A percentile compares a stretch with the other conserved stretches of the same genome.
phyloP scores from a whole-genome alignment of 305 asterid species.

The Fraxinus angustifolia region DNA sequence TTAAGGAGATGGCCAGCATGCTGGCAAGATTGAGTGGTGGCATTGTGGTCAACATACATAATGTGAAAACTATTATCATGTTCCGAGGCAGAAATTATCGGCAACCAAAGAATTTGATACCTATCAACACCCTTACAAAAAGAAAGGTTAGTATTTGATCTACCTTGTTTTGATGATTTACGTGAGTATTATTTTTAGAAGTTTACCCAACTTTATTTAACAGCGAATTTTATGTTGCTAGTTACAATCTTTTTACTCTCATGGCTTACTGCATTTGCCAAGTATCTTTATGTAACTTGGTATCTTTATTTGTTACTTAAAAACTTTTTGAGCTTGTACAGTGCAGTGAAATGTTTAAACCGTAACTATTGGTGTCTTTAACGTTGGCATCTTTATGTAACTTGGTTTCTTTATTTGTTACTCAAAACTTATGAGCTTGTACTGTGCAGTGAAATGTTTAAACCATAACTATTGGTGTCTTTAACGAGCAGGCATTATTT shows the following conservation, averaged over 20 bases:
- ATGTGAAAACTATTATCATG: slow-evolving; percentile 83
- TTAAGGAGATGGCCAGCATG: slow-evolving; percentile 90
- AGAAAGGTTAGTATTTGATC: slow-evolving; percentile 56
- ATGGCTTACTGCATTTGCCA: neutral
- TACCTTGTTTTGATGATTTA: slow-evolving; percentile 13
- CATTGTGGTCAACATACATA: slow-evolving; percentile 77
- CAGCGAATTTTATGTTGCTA: neutral
- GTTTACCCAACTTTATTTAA: neutral
- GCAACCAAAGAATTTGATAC: slow-evolving; percentile 92
- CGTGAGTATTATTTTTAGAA: neutral
- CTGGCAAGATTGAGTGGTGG: slow-evolving; percentile 92
- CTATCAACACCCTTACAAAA: slow-evolving; percentile 86
- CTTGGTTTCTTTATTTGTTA: neutral
- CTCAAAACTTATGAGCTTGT: neutral
- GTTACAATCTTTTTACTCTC: neutral
- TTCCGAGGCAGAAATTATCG: slow-evolving; percentile 95
- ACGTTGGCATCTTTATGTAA: neutral
- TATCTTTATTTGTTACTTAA: neutral
- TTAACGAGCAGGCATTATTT: slow-evolving; percentile 65
- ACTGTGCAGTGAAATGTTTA: slow-evolving; percentile 8
- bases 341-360: slow-evolving; percentile 6
- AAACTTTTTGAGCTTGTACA: neutral
- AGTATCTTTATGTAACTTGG: neutral
- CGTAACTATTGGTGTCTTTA: slow-evolving; percentile 9
- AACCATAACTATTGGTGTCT: slow-evolving; percentile 9